Conservation (phyloP, 208 protist species). For the Wallacemonas rigidus region DNA sequence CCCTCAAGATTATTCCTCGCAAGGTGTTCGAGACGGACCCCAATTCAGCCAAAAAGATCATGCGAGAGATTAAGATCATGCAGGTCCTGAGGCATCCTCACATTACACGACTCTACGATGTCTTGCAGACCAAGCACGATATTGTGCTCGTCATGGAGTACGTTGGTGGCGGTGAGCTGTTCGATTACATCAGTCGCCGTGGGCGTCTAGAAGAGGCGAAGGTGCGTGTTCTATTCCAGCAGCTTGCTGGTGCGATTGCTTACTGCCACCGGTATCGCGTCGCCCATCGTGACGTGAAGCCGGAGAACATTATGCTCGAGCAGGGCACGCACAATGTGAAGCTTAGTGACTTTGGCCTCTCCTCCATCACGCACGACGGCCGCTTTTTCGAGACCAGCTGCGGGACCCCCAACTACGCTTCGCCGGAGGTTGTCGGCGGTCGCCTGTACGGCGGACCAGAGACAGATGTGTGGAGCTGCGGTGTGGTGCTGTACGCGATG, state of each 20-base stretch:
- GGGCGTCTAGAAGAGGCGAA: slow-evolving; percentile 92
- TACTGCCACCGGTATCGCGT: slow-evolving; percentile 97
- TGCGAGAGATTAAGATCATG: slow-evolving; percentile 97
- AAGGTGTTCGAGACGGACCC: slow-evolving; percentile 73
- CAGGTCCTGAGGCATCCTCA: slow-evolving; percentile 97
- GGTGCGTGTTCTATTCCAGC: slow-evolving; percentile 95
- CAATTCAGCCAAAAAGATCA: slow-evolving; percentile 89
- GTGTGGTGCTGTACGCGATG: slow-evolving; percentile 90
- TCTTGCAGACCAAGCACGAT: slow-evolving; percentile 96
- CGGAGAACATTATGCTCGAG: slow-evolving; percentile 88
- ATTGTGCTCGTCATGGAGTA: slow-evolving; percentile 99
- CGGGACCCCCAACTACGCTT: slow-evolving; percentile 87
- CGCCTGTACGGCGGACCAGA: slow-evolving; percentile 76
- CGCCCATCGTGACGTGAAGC: slow-evolving; percentile 92
- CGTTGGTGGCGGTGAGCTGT: slow-evolving; percentile 97
- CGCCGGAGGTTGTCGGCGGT: slow-evolving; percentile 81
- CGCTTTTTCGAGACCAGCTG: slow-evolving; percentile 88
- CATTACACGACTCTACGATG: slow-evolving; percentile 97
- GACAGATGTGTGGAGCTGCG: slow-evolving; percentile 88
- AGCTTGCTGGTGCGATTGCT: slow-evolving; percentile 97
- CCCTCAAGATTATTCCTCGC: slow-evolving; percentile 79
- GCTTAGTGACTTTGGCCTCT: slow-evolving; percentile 86
- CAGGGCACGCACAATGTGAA: slow-evolving; percentile 71
- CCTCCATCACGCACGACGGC: slow-evolving; percentile 76
- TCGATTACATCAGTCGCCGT: slow-evolving; percentile 97